Percentiles rank a stretch among this genome's conserved stretches.
phyloP scores from a whole-genome alignment of 148 eudicot species.

The Camellia granthamiana region DNA sequence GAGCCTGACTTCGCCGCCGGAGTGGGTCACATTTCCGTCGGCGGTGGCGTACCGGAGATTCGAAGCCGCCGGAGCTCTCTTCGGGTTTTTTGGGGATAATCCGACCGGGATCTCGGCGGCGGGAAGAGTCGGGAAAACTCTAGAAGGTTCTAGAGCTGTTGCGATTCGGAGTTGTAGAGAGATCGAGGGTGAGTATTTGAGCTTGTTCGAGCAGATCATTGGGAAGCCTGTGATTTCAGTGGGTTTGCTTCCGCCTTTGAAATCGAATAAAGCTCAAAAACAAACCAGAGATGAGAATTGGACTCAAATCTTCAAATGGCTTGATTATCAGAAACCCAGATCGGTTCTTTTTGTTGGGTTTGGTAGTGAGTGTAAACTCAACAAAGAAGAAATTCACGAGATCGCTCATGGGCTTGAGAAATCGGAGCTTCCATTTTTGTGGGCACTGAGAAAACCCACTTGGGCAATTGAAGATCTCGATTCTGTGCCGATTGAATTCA shows the following conservation, averaged over 20 bases:
- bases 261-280: background rate
- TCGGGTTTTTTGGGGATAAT: background rate
- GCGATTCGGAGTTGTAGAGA: constrained; percentile 18
- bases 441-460: constrained; percentile 15
- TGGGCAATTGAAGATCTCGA: constrained; percentile 18
- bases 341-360: constrained; percentile 30
- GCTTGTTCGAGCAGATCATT: background rate
- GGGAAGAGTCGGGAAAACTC: constrained; percentile 8
- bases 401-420: constrained; percentile 21
- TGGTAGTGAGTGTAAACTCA: constrained; percentile 23
- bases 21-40: constrained; percentile 22
- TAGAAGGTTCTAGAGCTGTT: background rate
- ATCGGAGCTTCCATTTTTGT: constrained; percentile 23
- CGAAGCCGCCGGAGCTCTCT: constrained; percentile 15
- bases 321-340: constrained; percentile 16
- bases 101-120: constrained; percentile 3
- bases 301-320: constrained; percentile 22
- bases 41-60: constrained; percentile 10
- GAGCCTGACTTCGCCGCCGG: constrained; percentile 13
- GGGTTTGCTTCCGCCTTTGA: constrained; percentile 20
- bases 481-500: constrained; percentile 18
- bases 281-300: constrained; percentile 10
- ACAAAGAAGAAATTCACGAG: constrained; percentile 18
- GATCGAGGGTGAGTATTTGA: constrained; percentile 20
- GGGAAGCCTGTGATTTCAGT: constrained; percentile 16